Conservation (phyloP, 768 basidiomycete genomes). For the Auricularia sp. region DNA sequence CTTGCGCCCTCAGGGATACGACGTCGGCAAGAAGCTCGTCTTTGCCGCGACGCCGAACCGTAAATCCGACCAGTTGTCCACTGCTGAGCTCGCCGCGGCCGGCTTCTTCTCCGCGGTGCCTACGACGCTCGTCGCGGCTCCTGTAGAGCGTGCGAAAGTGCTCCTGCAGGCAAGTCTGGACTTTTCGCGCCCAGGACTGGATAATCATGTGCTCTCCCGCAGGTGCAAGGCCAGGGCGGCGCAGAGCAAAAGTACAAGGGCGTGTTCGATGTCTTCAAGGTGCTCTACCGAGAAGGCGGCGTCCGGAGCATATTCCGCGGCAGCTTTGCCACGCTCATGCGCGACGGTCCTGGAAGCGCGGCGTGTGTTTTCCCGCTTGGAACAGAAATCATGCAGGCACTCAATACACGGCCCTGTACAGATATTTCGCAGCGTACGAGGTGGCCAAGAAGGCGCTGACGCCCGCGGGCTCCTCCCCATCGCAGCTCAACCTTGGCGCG, state of each 20-base stretch:
- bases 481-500: constrained; percentile 73
- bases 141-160: constrained; percentile 95
- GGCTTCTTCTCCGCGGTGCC: constrained; percentile 94
- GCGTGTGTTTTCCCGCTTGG: constrained; percentile 47
- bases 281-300: constrained; percentile 91
- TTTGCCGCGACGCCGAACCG: constrained; percentile 71
- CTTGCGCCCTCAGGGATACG: constrained; percentile 61
- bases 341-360: constrained; percentile 95
- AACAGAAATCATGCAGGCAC: not conserved
- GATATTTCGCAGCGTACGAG: constrained; percentile 97
- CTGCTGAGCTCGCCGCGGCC: constrained; percentile 76
- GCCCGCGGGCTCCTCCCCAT: constrained; percentile 67
- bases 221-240: constrained; percentile 85
- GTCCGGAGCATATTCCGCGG: constrained; percentile 87
- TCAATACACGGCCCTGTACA: constrained; percentile 23
- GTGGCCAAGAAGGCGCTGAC: constrained; percentile 81
- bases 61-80: constrained; percentile 49
- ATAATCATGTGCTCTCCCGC: constrained; percentile 10
- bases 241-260: constrained; percentile 71
- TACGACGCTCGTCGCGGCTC: constrained; percentile 84
- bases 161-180: constrained; percentile 61
- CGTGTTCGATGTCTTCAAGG: constrained; percentile 80
- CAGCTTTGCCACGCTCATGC: constrained; percentile 82
- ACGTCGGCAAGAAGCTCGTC: constrained; percentile 83
- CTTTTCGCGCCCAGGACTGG: not conserved